Base-by-base conservation (phyloP, 805 yeast species). In the Priceomyces castillae region DNA sequence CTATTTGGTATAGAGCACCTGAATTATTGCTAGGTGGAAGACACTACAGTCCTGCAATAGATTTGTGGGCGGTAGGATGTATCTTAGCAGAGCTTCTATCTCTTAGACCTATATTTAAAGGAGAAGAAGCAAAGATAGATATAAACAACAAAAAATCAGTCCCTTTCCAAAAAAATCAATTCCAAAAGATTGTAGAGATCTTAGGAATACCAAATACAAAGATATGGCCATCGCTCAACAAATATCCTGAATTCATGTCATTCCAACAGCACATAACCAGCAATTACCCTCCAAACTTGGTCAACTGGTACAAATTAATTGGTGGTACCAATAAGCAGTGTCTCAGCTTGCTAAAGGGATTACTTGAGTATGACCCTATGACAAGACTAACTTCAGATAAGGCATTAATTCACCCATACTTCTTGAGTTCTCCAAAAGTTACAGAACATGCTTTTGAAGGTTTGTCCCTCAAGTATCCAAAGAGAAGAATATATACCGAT, bases 1-100 rank as follows among this genome's bases (percentile, higher is more conserved):
- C 98, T 0, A 90, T 90, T 44, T 90, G 98, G 98, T 90, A 90
- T 61, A 73, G 98, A 52, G 96, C 97, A 0, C 97, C 97, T 0
- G 98, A 90, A 58, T 69, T 90, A 30, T 67, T 90, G 28, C 64
- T 90, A n/a, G 97, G 97, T 0, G 89, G 95, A 1, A 73, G 96
- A 31, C 96, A 90, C 65, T 90, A 90, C 58, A 84, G 97, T 0
- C 90, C 96, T 1, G 90, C 96, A 0, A 82, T 94, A 39, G 96
- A 94, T 67, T 62, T 87, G 28, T 90, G 98, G 98, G 96, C 98
- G 0, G 88, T 87, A 3, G 98, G 98, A 0, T 90, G 97, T 61
- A 90, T 90, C 3, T 69, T 92, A 52, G 98, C 97, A 0, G 99
- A 94, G 59, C 67, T 94, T 40, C 69, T 94, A 11, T 87, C 96